Base-by-base conservation (phyloP, 129 eudicot genomes). In the Dittrichia graveolens region DNA sequence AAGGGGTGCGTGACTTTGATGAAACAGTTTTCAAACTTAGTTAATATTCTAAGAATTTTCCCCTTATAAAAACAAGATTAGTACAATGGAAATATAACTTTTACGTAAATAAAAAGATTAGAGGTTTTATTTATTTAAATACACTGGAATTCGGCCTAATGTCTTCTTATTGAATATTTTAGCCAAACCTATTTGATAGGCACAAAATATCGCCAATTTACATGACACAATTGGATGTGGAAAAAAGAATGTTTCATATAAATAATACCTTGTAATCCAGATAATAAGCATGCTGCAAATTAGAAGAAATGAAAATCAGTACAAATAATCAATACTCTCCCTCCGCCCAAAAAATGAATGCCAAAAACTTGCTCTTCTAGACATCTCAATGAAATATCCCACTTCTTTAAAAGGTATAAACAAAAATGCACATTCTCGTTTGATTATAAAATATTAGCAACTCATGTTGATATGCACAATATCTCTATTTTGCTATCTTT, bases 201-300 rank as follows among this genome's bases (percentile, higher is more conserved):
- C 16, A 15, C 3, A 37, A 42, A 15, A 42, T 5, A 6, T 19
- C 45, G n/a, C 35, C 13, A 56, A 24, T 5, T 49, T 11, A 68
- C 14, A 16, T 7, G 45, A 40, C 45, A 75, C 14, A 3, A 53
- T 35, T 53, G 49, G 34, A 16, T 15, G 55, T 3, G n/a, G 39
- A 60, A 14, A 42, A 59, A 50, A 35, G 64, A 24, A n/a, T 37
- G 39, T 18, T 59, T 46, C 7, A 41, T 68, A 71, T 39, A 19
- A 53, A 15, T 47, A 35, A 11, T 81, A 93, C 99, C 96, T 88
- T 83, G 84, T 86, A 86, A 78, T 95, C 99, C 90, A 90, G 61
- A 81, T 95, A 95, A 80, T 95, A 95, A 69, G 99, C 91, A 81
- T 95, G 99, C 99, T 95, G 93, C 89, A 85, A 77, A 78, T 54